Conservation (phyloP, 176 grass and related monocot genomes). For the Pontederia crassipes region DNA sequence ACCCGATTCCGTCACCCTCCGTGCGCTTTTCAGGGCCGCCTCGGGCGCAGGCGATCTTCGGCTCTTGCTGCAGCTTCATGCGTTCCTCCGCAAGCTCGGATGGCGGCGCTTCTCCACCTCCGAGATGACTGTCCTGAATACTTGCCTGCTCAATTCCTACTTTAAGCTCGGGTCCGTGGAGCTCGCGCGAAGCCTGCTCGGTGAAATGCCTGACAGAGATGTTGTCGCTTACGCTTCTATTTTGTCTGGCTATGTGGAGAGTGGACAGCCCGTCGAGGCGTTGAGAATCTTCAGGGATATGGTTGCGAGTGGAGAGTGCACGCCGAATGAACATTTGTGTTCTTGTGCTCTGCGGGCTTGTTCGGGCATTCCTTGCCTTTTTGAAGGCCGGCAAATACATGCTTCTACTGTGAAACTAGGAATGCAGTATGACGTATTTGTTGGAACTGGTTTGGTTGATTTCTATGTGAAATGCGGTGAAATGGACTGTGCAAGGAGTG, state of each 20-base stretch:
- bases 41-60: neutral
- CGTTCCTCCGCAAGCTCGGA: slow-evolving; percentile 15
- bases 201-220: slow-evolving; percentile 29
- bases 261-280: slow-evolving; percentile 8
- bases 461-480: slow-evolving; percentile 24
- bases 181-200: slow-evolving; percentile 24
- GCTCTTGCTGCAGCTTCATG: slow-evolving; percentile 32
- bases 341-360: slow-evolving; percentile 27
- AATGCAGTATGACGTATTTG: slow-evolving; percentile 13
- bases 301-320: slow-evolving; percentile 3
- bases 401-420: slow-evolving; percentile 15
- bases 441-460: slow-evolving; percentile 26
- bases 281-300: slow-evolving; percentile 25
- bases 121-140: slow-evolving; percentile 14
- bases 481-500: slow-evolving; percentile 15
- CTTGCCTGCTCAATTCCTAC: slow-evolving; percentile 14
- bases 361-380: slow-evolving; percentile 5
- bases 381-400: slow-evolving; percentile 27
- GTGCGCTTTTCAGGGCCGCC: slow-evolving; percentile 23
- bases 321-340: slow-evolving; percentile 22
- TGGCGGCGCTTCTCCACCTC: neutral
- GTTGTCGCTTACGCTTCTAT: slow-evolving; percentile 20
- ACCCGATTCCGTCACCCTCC: slow-evolving; percentile 24
- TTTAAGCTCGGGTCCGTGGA: slow-evolving; percentile 7
- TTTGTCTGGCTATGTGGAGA: slow-evolving; percentile 18